phyloP scores from a whole-genome alignment of 176 grass and related monocot genomes.

The Calamus simplicifolius region DNA sequence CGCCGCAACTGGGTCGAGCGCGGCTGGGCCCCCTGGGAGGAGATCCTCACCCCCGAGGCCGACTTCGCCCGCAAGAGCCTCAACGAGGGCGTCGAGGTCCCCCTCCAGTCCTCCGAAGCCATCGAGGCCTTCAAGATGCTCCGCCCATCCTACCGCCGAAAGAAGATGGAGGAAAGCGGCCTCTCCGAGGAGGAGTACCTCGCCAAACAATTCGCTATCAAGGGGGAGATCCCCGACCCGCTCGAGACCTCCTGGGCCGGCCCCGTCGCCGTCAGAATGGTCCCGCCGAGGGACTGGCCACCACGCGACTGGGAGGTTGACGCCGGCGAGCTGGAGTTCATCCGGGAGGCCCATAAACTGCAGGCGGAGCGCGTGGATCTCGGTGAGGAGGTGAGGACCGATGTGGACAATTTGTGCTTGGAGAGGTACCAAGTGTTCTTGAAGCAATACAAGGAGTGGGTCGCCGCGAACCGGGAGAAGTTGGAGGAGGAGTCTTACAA shows the following conservation, averaged over 20 bases:
- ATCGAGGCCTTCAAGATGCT: slow-evolving; percentile 91
- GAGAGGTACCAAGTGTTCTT: slow-evolving; percentile 80
- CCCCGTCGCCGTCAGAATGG: slow-evolving; percentile 44
- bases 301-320: slow-evolving; percentile 85
- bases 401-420: slow-evolving; percentile 41
- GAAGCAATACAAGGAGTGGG: slow-evolving; percentile 97
- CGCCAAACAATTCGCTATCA: slow-evolving; percentile 47
- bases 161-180: slow-evolving; percentile 63
- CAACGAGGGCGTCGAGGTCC: slow-evolving; percentile 89
- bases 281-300: slow-evolving; percentile 90
- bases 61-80: slow-evolving; percentile 79
- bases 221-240: slow-evolving; percentile 70
- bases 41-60: slow-evolving; percentile 65
- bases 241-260: slow-evolving; percentile 71
- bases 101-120: slow-evolving; percentile 70
- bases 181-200: slow-evolving; percentile 57
- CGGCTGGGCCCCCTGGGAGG: slow-evolving; percentile 93
- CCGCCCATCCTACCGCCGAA: slow-evolving; percentile 60
- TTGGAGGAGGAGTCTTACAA: slow-evolving; percentile 81
- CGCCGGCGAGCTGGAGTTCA: slow-evolving; percentile 70
- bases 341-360: slow-evolving; percentile 65
- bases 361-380: slow-evolving; percentile 66
- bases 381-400: slow-evolving; percentile 32
- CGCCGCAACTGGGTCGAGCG: slow-evolving; percentile 63
- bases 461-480: slow-evolving; percentile 57